These are phyloP conservation scores for Stachybotrys chlorohalonatus DNA, from an alignment of 2,329 filamentous ascomycete genomes.

Conservation along the genomic window DNA sequence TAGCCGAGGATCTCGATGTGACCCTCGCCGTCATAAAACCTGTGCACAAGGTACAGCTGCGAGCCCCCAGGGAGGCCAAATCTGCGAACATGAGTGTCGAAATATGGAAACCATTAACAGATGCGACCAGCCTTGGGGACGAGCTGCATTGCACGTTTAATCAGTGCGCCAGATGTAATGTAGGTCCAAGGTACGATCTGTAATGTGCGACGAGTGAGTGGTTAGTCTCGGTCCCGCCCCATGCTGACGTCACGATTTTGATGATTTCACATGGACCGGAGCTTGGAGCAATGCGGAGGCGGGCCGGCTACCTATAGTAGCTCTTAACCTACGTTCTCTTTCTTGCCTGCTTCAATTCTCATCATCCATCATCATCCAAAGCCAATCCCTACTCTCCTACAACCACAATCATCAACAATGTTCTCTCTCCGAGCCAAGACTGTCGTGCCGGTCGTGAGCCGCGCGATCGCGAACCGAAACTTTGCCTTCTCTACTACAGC, in stretches of 20 bases:
- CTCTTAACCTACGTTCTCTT: neutral
- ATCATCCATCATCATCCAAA: neutral
- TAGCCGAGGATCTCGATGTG: neutral
- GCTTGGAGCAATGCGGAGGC: neutral
- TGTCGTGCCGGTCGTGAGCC: slow-evolving; percentile 14
- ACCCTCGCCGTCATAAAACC: no score
- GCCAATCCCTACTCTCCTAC: neutral
- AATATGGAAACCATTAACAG: no score
- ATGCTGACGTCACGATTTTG: neutral
- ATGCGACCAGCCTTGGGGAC: neutral
- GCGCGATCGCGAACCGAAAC: slow-evolving; percentile 13
- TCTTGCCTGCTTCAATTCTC: neutral
- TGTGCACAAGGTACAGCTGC: no score
- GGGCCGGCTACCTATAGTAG: neutral
- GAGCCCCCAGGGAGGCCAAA: no score
- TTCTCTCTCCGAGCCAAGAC: slow-evolving; percentile 12
- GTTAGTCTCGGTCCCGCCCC: neutral
- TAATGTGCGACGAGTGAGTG: neutral
- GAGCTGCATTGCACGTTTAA: neutral
- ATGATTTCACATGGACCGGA: neutral
- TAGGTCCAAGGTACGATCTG: no score
- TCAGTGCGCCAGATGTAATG: no score
- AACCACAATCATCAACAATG: slow-evolving; percentile 6
- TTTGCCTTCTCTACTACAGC: slow-evolving; percentile 17
- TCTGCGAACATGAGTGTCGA: no score